phyloP scores from a whole-genome alignment of 352 stramenopile genomes.

The Phytophthora kernoviae region DNA sequence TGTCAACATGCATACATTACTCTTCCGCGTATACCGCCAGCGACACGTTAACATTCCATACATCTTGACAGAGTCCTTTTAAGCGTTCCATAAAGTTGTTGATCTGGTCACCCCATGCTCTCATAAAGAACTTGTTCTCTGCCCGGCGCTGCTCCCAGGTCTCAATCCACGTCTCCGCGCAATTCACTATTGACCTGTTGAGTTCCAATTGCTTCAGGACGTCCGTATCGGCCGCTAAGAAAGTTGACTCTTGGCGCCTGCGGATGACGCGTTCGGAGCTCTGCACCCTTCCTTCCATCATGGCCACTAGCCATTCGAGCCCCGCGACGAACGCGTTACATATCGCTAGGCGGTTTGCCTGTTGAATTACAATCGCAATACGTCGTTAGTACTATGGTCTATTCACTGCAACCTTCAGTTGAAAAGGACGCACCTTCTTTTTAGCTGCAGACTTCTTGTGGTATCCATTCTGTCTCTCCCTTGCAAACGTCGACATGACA shows the following conservation, averaged over 20 bases:
- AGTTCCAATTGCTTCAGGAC: neutral
- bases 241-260: neutral
- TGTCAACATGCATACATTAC: neutral
- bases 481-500: neutral
- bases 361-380: neutral
- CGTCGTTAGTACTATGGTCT: neutral
- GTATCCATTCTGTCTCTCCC: neutral
- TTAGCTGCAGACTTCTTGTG: neutral
- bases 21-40: neutral
- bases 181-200: neutral
- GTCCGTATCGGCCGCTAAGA: neutral
- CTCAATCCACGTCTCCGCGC: neutral
- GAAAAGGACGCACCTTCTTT: neutral
- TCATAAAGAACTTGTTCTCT: constrained; percentile 1
- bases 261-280: neutral
- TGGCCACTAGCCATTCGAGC: neutral
- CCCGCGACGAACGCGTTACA: neutral
- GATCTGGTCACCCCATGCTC: neutral
- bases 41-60: neutral
- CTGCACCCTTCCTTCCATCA: neutral
- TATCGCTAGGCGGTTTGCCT: neutral
- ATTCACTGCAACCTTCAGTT: neutral
- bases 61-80: neutral
- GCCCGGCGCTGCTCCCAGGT: neutral
- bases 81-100: neutral